Evolutionary conservation across 306 rosid species (phyloP).

Genomic region (Acacia acuminata): DNA sequence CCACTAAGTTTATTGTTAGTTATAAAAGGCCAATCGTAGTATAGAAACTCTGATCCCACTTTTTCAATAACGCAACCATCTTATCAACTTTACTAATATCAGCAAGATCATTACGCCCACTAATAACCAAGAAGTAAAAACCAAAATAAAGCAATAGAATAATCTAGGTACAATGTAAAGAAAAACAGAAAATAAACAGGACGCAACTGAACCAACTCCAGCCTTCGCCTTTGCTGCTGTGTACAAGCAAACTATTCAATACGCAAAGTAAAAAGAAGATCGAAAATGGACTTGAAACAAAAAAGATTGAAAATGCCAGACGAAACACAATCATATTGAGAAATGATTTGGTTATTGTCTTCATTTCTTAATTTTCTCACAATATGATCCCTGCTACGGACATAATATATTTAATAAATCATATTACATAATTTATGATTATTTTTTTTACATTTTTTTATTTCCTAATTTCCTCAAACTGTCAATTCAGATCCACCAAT

Average conservation of each 20-base stretch:
- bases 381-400: too few relatives aligned
- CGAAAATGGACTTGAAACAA: not conserved
- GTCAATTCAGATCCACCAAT: too few relatives aligned
- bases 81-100: not conserved
- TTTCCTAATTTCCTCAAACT: too few relatives aligned
- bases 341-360: too few relatives aligned
- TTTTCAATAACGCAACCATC: not conserved
- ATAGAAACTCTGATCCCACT: not conserved
- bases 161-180: not conserved
- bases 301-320: too few relatives aligned
- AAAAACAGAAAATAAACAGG: not conserved
- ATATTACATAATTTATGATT: too few relatives aligned
- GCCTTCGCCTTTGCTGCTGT: not conserved
- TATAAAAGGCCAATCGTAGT: not conserved
- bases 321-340: too few relatives aligned
- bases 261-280: too few relatives aligned
- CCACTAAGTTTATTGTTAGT: not conserved
- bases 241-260: not conserved
- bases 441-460: too few relatives aligned
- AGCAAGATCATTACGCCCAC: not conserved
- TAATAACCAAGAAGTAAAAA: too few relatives aligned
- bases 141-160: not conserved
- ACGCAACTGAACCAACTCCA: not conserved
- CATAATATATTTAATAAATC: too few relatives aligned
- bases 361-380: too few relatives aligned